Percentiles rank a stretch among this genome's conserved stretches.
phyloP scores from a whole-genome alignment of 2,329 filamentous ascomycete species.

The Aspergillus candidus region DNA sequence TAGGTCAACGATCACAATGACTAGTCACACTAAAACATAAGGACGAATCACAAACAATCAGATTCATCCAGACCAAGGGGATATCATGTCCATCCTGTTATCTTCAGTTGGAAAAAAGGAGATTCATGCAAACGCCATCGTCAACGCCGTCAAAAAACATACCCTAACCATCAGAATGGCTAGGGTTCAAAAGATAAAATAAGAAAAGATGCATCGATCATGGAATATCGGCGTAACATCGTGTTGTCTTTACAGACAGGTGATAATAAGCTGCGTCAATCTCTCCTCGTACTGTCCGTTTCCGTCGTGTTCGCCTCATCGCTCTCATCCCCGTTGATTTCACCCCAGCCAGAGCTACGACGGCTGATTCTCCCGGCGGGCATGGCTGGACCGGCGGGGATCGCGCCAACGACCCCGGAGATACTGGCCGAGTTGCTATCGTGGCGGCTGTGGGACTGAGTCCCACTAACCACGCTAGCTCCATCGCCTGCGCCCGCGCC shows the following conservation, averaged over 20 bases:
- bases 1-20: no score
- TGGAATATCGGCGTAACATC: slow-evolving; percentile 8
- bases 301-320: slow-evolving; percentile 25
- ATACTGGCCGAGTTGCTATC: slow-evolving; percentile 79
- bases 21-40: no score
- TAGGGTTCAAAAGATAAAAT: background rate
- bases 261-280: background rate
- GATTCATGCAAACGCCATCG: no score
- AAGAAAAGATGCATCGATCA: slow-evolving; percentile 8
- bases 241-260: background rate
- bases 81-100: no score
- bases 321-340: slow-evolving; percentile 35
- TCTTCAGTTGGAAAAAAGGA: no score
- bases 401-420: slow-evolving; percentile 47
- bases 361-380: slow-evolving; percentile 35
- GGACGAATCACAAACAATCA: no score
- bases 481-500: slow-evolving; percentile 52
- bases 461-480: slow-evolving; percentile 70
- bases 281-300: slow-evolving; percentile 1
- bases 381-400: slow-evolving; percentile 21
- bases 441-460: slow-evolving; percentile 68
- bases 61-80: no score
- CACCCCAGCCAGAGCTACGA: slow-evolving; percentile 41
- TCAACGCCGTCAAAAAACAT: no score
- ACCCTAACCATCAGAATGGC: no score